Conservation (phyloP, 2,329 filamentous ascomycete genomes). For the Metarhizium guizhouense region DNA sequence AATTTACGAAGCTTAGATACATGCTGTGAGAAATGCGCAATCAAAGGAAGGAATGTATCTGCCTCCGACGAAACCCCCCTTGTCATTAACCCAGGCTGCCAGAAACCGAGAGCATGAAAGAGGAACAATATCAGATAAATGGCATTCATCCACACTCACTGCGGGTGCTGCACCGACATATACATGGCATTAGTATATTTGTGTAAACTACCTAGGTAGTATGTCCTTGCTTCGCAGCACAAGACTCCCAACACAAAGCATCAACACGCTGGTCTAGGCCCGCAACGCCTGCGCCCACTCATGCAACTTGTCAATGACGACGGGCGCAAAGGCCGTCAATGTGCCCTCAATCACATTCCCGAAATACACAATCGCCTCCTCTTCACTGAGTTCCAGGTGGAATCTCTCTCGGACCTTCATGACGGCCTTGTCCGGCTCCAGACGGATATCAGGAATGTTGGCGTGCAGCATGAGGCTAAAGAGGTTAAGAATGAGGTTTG, state of each 20-base stretch:
- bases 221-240: not conserved
- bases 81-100: too few relatives aligned
- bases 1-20: too few relatives aligned
- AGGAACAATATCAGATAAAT: too few relatives aligned
- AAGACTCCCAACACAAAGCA: not conserved
- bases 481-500: constrained; percentile 84
- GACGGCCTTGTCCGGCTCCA: constrained; percentile 89
- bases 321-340: constrained; percentile 79
- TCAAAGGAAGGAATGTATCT: too few relatives aligned
- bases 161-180: too few relatives aligned
- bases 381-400: constrained; percentile 82
- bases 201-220: not conserved
- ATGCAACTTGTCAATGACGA: constrained; percentile 91
- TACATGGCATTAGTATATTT: not conserved
- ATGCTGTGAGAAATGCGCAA: too few relatives aligned
- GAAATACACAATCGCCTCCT: constrained; percentile 82
- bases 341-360: constrained; percentile 87
- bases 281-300: constrained; percentile 88
- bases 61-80: too few relatives aligned
- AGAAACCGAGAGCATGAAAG: too few relatives aligned
- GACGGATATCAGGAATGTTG: constrained; percentile 88
- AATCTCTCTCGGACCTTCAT: constrained; percentile 93
- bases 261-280: constrained; percentile 35
- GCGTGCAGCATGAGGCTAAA: constrained; percentile 97
- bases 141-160: too few relatives aligned